Evolutionary conservation across 148 eudicot species (phyloP), one percentile per base, ranked within the genome.

Genomic region (Camellia japonica): DNA sequence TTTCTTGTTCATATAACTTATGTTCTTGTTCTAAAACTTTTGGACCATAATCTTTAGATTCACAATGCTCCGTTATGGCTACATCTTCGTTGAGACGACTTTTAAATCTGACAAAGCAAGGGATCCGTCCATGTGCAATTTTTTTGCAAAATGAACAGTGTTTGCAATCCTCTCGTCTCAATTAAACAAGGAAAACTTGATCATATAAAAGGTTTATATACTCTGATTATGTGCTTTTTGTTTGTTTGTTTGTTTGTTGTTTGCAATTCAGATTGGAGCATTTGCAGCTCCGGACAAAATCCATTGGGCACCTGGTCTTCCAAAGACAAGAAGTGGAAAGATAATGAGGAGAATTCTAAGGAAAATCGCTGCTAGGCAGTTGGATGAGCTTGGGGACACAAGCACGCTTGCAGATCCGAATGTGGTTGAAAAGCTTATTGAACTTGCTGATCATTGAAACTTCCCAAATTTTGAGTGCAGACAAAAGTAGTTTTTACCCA

Each of bases 261-360:
- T 74, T 61, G 67, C 72, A 19, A 74, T 77, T 82, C 87, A 96
- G 99, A 96, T 96, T 86, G 99, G 99, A 86, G 99, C 93, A 80
- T 96, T 96, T 85, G 99, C 99, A 68, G 93, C 97, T 47, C 99
- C 99, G 10, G 99, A 96, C 79, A 92, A 80, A 80, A 90, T 96
- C 54, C 99, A 96, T 74, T 96, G 99, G 99, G 99, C 99, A 46
- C 99, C 97, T 14, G 95, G 97, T 10, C 99, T 96, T 58, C 99
- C 99, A 8, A 96, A 96, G 89, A 96, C 99, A 63, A 93, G 99
- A 85, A 96, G 99, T 71, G 99, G 99, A 80, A 96, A 96, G 88
- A 96, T 96, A 85, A 96, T 96, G 99, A 91, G 99, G 84, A 88
- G 99, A 80, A 93, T 96, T 51, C 76, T 96, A 82, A 89, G 99